Evolutionary conservation across 306 rosid species (phyloP).

Genomic region (Coriaria nepalensis): DNA sequence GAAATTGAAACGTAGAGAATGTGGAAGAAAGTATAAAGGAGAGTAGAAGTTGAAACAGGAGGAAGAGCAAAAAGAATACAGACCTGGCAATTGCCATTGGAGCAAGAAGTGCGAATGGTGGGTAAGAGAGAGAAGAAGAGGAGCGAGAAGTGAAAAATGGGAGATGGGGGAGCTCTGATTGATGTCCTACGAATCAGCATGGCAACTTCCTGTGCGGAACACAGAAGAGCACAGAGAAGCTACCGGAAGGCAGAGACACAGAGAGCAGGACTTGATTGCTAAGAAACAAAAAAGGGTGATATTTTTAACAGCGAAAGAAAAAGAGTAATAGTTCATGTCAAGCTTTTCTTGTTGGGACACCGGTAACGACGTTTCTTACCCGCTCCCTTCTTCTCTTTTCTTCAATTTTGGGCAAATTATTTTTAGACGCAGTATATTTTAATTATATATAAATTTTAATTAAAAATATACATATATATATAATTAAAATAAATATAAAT

Average conservation of each 20-base stretch:
- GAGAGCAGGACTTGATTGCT: constrained; percentile 5
- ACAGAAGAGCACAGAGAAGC: constrained; percentile 16
- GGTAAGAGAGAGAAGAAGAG: constrained; percentile 22
- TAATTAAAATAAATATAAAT: too few species aligned
- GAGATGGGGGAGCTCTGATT: constrained; percentile 11
- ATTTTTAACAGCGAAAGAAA: constrained; percentile 18
- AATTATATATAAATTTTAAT: too few species aligned
- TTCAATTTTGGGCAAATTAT: too few species aligned
- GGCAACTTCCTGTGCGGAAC: constrained; percentile 22
- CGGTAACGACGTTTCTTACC: too few species aligned
- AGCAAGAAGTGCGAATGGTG: constrained; percentile 41
- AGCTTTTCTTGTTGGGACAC: too few species aligned
- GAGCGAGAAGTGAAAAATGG: constrained; percentile 20
- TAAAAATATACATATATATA: too few species aligned
- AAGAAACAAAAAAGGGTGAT: constrained; percentile 23
- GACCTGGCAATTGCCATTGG: constrained; percentile 80
- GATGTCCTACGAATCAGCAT: constrained; percentile 45
- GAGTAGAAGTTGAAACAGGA: neutral
- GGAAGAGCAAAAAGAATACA: too few species aligned
- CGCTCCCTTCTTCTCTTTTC: too few species aligned
- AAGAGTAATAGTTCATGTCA: too few species aligned
- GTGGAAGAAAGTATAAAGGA: constrained; percentile 5
- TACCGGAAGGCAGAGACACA: constrained; percentile 8
- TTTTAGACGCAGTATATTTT: too few species aligned
- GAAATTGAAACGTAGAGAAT: constrained; percentile 13